Percentiles rank a stretch among this genome's conserved stretches.
These are phyloP conservation scores for Pythium phragmiticola DNA, from an alignment of 352 stramenopile species.

Conservation along the genomic window DNA sequence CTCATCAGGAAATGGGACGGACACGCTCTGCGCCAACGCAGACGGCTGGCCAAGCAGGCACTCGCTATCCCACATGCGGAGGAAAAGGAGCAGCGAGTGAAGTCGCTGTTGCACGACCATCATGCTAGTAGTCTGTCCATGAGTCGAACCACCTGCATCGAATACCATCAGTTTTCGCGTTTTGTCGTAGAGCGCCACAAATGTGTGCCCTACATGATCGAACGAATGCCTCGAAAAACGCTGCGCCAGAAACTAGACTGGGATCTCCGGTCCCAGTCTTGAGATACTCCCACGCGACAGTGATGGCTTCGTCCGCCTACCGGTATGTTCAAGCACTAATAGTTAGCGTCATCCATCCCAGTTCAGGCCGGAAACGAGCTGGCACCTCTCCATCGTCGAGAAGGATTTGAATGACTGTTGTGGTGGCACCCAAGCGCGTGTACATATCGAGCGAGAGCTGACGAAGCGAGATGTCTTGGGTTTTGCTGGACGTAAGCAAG, in stretches of 20 bases:
- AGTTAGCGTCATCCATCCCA: background rate
- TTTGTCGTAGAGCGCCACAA: background rate
- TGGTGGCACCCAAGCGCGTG: conserved; percentile 47
- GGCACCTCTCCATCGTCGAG: conserved; percentile 42
- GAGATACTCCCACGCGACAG: conserved; percentile 19
- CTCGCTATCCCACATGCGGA: conserved; percentile 24
- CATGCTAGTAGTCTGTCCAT: background rate
- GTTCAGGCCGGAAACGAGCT: background rate
- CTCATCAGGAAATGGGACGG: conserved; percentile 11
- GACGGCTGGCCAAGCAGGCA: conserved; percentile 16
- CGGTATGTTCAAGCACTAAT: background rate
- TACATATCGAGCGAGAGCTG: conserved; percentile 74
- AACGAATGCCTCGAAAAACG: conserved; percentile 20
- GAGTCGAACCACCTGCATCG: background rate
- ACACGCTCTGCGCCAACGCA: conserved; percentile 1
- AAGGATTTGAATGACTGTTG: conserved; percentile 44
- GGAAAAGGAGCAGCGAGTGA: conserved; percentile 22
- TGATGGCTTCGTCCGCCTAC: conserved; percentile 23
- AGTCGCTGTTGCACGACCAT: conserved; percentile 16
- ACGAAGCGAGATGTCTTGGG: conserved; percentile 32
- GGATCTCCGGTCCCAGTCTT: conserved; percentile 16
- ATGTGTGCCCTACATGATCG: conserved; percentile 9
- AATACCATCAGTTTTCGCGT: background rate
- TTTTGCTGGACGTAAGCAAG: conserved; percentile 34
- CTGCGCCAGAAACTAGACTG: conserved; percentile 5